Percentiles rank a stretch among this genome's conserved stretches.
These are phyloP conservation scores for Arthrobotrys pseudoclavata DNA, from an alignment of 2,329 filamentous ascomycete species.

Conservation along the genomic window DNA sequence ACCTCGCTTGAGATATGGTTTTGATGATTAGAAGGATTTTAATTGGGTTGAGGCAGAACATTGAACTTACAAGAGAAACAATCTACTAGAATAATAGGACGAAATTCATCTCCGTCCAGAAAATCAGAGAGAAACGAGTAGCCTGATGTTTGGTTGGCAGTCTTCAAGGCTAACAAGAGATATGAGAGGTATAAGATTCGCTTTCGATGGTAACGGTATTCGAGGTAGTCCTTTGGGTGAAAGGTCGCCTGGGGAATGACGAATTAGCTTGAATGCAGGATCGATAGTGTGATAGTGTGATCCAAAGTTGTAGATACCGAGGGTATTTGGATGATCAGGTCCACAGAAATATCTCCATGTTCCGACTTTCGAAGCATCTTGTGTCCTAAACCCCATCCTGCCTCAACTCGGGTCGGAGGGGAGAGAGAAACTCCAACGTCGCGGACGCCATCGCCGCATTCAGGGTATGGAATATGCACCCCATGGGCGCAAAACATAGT, in stretches of 20 bases:
- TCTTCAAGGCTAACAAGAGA: constrained; percentile 13
- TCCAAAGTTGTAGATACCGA: constrained; percentile 10
- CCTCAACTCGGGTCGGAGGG: constrained; percentile 17
- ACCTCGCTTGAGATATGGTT: constrained; percentile 9
- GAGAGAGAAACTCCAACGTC: background rate
- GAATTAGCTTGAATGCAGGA: constrained; percentile 3
- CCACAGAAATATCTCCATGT: background rate
- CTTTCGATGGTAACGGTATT: constrained; percentile 44
- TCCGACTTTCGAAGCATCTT: constrained; percentile 8
- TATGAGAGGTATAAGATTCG: constrained; percentile 42
- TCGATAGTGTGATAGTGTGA: background rate
- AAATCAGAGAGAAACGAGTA: constrained; percentile 19
- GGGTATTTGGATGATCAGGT: constrained; percentile 39
- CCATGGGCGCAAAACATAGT: constrained; percentile 3
- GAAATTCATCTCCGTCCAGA: constrained; percentile 41
- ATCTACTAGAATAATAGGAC: constrained; percentile 27
- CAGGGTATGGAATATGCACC: constrained; percentile 8
- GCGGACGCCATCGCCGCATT: background rate
- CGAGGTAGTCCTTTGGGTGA: constrained; percentile 36
- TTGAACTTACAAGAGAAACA: background rate
- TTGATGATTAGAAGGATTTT: background rate
- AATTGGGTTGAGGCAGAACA: background rate
- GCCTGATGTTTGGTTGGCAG: background rate
- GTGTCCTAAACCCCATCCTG: constrained; percentile 17
- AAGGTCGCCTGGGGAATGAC: constrained; percentile 1